Evolutionary conservation across 2,329 filamentous ascomycete genomes (phyloP), one percentile per base, ranked within the genome.

Genomic region (Blastomyces parvus): DNA sequence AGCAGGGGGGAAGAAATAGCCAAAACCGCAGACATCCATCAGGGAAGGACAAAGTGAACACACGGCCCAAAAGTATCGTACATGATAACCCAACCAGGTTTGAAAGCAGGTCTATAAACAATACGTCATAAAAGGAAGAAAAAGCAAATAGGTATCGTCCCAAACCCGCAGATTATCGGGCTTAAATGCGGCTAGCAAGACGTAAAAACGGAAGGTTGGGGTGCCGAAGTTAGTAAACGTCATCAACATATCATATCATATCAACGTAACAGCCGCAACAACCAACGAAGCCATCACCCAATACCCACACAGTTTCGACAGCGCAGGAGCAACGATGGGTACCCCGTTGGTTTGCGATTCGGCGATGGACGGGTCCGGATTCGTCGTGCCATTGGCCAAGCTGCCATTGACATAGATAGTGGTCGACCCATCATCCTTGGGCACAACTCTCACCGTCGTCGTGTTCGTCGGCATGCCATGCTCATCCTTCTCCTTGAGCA

Each of bases 341-440:
- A 62, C 68, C 27, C 65, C 70, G 7, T 67, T 67, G 57, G 65
- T 63, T 19, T 62, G 62, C 36, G 17, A 8, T n/a, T n/a, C n/a
- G n/a, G n/a, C n/a, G 46, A 67, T 58, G 25, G 67, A 67, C 9
- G 72, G 67, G 62, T 77, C 73, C 0, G 73, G 67, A n/a, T 71
- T 70, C 7, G 77, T 78, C 3, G 78, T 79, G 14, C 77, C 77
- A 62, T 77, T 81, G 2, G 75, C 74, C 62, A 81, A 67, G 1
- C 78, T 80, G 2, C 79, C 79, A 62, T 81, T 81, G 67, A 81
- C 75, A 63, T 77, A 78, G n/a, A 80, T 76, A 36, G 69, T 76
- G 62, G 72, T 71, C 8, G 76, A 79, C 55, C 74, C 78, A 61
- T 80, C 80, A 25, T 75, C 77, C 40, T 71, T 69, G 2, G 72